These are phyloP conservation scores for Pyricularia sp. DNA, from an alignment of 2,329 filamentous ascomycete genomes.

Conservation along the genomic window DNA sequence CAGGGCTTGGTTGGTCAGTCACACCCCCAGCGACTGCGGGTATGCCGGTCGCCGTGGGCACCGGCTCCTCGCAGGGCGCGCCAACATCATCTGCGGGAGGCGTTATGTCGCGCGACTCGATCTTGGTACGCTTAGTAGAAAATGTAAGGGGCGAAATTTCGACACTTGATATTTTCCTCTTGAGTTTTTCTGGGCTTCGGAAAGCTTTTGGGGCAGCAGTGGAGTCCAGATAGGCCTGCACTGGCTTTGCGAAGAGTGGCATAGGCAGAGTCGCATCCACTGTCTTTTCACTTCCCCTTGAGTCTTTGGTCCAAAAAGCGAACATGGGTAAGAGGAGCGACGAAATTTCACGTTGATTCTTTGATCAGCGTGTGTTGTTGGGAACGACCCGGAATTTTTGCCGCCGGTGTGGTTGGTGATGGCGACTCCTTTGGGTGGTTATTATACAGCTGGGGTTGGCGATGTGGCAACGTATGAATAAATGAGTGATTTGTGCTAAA, in stretches of 20 bases:
- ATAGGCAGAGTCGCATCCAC: conserved; percentile 32
- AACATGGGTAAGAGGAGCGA: conserved; percentile 44
- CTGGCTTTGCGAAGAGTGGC: conserved; percentile 21
- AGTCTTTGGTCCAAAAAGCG: conserved; percentile 50
- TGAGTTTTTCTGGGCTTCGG: conserved; percentile 1
- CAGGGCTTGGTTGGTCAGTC: conserved; percentile 12
- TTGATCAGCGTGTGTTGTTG: not conserved
- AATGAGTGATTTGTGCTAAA: not conserved
- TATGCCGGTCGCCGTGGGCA: not conserved
- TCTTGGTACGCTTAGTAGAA: conserved; percentile 15
- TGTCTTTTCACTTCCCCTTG: conserved; percentile 45
- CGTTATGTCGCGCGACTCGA: conserved; percentile 23
- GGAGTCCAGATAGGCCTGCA: conserved; percentile 2
- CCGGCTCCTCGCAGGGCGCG: not conserved
- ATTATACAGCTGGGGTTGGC: not conserved
- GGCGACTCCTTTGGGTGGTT: not conserved
- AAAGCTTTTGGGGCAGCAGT: not conserved
- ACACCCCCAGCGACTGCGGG: not conserved
- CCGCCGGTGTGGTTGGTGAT: not conserved
- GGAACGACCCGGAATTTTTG: not conserved
- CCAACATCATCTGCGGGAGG: conserved; percentile 2
- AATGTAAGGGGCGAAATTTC: not conserved
- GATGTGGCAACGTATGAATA: not conserved
- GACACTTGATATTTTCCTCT: conserved; percentile 11
- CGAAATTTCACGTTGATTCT: not conserved